Evolutionary conservation across 2,329 filamentous ascomycete genomes (phyloP), one percentile per base, ranked within the genome.

Genomic region (Colletotrichum theobromicola): DNA sequence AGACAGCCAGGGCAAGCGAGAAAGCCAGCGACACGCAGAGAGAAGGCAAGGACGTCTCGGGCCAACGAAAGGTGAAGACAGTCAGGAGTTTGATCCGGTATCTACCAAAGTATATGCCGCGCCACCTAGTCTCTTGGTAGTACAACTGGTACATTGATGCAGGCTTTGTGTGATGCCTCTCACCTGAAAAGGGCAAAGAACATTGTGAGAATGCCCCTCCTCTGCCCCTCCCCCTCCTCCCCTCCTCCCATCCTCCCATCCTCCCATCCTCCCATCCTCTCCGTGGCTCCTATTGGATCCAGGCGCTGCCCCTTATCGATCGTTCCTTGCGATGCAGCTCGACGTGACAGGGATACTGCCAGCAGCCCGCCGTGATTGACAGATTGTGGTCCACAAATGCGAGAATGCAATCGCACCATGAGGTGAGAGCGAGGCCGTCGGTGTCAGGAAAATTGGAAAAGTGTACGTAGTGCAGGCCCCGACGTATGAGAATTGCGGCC

Each of bases 361-460:
- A 50, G 58, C 58, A 70, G 30, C 13, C 26, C 12, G 57, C 60
- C 13, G 26, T 53, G 46, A 70, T 73, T 35, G 26, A 34, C 32
- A 32, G n/a, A 34, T n/a, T 18, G 55, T 28, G 65, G 37, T 55
- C 70, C 70, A 69, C 70, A 73, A 70, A 46, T 64, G 65, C 58
- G 57, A 70, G 34, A 72, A 72, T 72, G 65, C 65, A 37, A 60
- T 69, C 55, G 65, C 70, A 62, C 65, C 57, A 69, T 62, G 34
- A 72, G 58, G 70, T 64, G 65, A 32, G 37, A 62, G 55, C 28
- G 26, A 46, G 26, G 57, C 24, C 28, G 15, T 37, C 70, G 37
- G 46, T 26, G 35, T 46, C 61, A 64, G 61, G 18, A 18, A 32
- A 26, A 64, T 26, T 65, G 46, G 16, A 26, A 66, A 53, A 35